Base-by-base conservation (phyloP, 2,329 filamentous ascomycete genomes). In the Alternaria gansuensis region DNA sequence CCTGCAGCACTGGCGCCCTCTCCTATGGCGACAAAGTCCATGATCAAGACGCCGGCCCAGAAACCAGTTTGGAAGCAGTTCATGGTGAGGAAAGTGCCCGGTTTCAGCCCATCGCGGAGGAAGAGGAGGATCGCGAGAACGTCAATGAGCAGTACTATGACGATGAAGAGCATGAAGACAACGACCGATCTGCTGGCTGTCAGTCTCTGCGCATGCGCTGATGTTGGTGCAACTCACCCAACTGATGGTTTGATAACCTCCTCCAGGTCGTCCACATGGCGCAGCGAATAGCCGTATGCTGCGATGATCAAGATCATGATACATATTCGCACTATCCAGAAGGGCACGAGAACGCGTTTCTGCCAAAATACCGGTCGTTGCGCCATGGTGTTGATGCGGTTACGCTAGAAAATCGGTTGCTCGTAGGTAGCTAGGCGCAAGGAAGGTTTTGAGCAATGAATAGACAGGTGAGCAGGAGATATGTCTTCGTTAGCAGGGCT, bases 291-390 rank as follows among this genome's bases (percentile, higher is more conserved):
- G 7, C 64, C 68, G 49, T 72, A 78, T 43, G 62, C 55, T 13
- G 56, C 68, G 50, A 77, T 70, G 50, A 77, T 63, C 41, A 77
- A 65, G 39, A 77, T 7, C 68, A 77, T 76, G 7, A 75, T 56
- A 28, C 67, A 54, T 40, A 76, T 71, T 13, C 77, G 70, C 23
- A 78, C 41, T 3, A 68, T 53, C 77, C 76, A 79, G 53, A 77
- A 73, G 4, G 77, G 76, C 10, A 79, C 60, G 40, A 79, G 65
- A 34, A 79, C 66, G 45, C 76, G 73, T 69, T 77, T 78, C 64
- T 77, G 73, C 75, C 75, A 78, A 10, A 68, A 26, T 14, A 63
- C 63, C 14, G 67, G 56, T 60, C 64, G 62, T 37, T 61, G 60
- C 36, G 67, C 61, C 69, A 74, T 74, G 50, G 24, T 40, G 48